Base-by-base conservation (phyloP, 2,329 filamentous ascomycete genomes). In the Cladosporium velox region DNA sequence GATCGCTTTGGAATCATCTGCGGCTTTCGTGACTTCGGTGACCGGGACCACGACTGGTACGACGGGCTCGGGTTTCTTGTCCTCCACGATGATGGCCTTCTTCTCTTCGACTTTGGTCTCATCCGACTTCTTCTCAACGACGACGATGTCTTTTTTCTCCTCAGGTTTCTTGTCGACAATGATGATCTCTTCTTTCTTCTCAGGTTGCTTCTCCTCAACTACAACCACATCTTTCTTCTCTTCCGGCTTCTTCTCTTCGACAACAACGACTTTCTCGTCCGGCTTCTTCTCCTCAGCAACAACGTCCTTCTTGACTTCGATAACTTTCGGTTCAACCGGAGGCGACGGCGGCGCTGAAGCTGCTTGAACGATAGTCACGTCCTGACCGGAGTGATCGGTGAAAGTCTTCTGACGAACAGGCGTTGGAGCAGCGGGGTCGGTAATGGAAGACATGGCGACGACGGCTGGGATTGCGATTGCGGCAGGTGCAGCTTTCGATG, bases 381-480 rank as follows among this genome's bases (percentile, higher is more conserved):
- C 24, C 28, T 64, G 51, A 1, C 61, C 61, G 1, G 34, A 41
- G 32, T 64, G 61, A 18, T 64, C 61, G 10, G 61, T 64, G 28
- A 64, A 64, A 7, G 61, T 64, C 35, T 41, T 32, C 10, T 64
- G 61, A 18, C 51, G 51, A 26, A 55, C 61, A n/a, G 61, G 61
- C 11, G 30, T 18, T 10, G 61, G 21, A 32, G 61, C 5, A n/a
- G 26, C 34, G 10, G 44, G 59, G 0, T 51, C 32, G 1, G 51
- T 34, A n/a, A 52, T 11, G 18, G 61, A 34, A 35, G 61, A 64
- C 61, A 64, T 64, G 24, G 61, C 51, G 58, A 41, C 58, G 41
- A 34, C 52, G 52, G 52, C 52, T 55, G 52, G 52, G 28, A 12
- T 30, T 32, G 41, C 41, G 21, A 34, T 35, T 58, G 55, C 30